Percentiles rank a stretch among this genome's conserved stretches.
phyloP scores from a whole-genome alignment of 352 stramenopile species.

The Halophytophthora polymorphica region DNA sequence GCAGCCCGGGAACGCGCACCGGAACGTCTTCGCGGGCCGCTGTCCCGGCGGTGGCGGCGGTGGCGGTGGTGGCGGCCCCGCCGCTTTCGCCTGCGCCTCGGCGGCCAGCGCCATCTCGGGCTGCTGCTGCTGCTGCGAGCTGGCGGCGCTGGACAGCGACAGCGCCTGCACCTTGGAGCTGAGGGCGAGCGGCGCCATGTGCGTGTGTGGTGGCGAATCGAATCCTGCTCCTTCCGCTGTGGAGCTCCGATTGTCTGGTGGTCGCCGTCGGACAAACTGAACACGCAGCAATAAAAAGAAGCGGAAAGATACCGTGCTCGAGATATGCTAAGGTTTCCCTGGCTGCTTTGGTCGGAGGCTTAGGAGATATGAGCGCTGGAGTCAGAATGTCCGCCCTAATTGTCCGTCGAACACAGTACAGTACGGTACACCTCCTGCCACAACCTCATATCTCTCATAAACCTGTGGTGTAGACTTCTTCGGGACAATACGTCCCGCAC shows the following conservation, averaged over 20 bases:
- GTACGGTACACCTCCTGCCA: too few species aligned
- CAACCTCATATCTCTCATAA: too few species aligned
- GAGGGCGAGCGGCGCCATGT: neutral
- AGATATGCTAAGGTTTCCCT: too few species aligned
- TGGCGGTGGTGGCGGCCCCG: neutral
- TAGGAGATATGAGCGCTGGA: too few species aligned
- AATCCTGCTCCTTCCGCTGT: neutral
- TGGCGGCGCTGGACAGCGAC: neutral
- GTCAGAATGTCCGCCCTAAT: too few species aligned
- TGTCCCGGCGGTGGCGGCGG: neutral
- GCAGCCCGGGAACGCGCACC: conserved; percentile 51
- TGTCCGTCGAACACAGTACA: too few species aligned
- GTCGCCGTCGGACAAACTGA: conserved; percentile 9
- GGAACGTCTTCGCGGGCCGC: conserved; percentile 20
- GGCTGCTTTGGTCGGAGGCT: too few species aligned
- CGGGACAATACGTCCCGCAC: too few species aligned
- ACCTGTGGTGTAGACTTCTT: too few species aligned
- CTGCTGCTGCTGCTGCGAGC: neutral
- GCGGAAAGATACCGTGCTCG: neutral
- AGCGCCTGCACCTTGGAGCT: neutral
- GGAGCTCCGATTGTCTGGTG: neutral
- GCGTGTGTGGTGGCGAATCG: neutral
- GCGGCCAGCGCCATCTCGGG: conserved; percentile 3
- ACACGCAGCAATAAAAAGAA: neutral
- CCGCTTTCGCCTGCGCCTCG: conserved; percentile 4